phyloP scores from a whole-genome alignment of 495 filamentous ascomycete species.

The Xylaria flabelliformis region DNA sequence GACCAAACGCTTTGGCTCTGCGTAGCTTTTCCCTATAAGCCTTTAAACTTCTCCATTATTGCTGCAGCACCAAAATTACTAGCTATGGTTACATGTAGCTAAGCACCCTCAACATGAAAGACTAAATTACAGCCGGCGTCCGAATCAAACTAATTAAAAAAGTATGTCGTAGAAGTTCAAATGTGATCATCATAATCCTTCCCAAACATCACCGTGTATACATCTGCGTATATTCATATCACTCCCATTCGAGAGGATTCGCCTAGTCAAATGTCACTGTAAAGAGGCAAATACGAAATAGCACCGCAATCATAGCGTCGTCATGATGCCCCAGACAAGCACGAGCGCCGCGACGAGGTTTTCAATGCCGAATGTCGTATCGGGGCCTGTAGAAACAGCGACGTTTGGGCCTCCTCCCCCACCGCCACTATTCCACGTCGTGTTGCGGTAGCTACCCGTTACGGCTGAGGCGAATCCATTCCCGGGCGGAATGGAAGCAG shows the following conservation, averaged over 20 bases:
- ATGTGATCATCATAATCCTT: not conserved
- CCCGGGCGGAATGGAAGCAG: not conserved
- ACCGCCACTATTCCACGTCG: not conserved
- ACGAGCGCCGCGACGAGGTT: not conserved
- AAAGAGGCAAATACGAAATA: too few relatives aligned
- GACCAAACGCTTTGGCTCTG: not conserved
- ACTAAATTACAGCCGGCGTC: not conserved
- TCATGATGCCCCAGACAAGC: conserved; percentile 21
- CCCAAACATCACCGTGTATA: not conserved
- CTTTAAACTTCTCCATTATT: not conserved
- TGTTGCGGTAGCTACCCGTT: not conserved
- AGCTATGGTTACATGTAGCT: not conserved
- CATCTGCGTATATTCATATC: not conserved
- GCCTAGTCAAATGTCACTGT: not conserved
- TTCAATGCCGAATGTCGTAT: not conserved
- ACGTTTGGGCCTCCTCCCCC: not conserved
- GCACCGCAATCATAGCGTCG: conserved; percentile 12
- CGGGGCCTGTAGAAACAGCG: not conserved
- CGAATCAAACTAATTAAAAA: not conserved
- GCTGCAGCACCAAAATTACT: not conserved
- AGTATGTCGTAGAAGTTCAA: not conserved
- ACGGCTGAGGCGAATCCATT: not conserved
- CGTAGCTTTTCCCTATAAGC: not conserved
- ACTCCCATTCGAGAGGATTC: not conserved
- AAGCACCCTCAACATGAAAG: not conserved